These are phyloP conservation scores for Mercurialis annua DNA, from an alignment of 345 rosid species.

Conservation along the genomic window DNA sequence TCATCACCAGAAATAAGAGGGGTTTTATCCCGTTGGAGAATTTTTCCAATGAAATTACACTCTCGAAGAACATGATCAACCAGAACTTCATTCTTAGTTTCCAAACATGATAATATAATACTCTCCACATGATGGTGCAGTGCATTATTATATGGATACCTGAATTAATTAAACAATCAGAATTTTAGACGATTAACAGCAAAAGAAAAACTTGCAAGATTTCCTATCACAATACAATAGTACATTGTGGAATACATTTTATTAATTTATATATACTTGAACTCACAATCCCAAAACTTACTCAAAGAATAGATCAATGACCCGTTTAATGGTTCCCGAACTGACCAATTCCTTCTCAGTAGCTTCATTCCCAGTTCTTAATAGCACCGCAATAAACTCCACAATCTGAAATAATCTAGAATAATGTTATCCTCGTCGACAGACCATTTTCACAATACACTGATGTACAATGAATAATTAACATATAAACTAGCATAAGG, in stretches of 20 bases:
- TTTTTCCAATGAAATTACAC: slow-evolving; percentile 69
- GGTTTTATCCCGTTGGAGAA: slow-evolving; percentile 68
- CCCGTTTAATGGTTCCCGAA: slow-evolving; percentile 71
- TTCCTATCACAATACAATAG: not conserved
- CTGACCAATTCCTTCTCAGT: slow-evolving; percentile 75
- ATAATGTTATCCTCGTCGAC: slow-evolving; percentile 1
- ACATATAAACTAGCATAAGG: not conserved
- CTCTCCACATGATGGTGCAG: slow-evolving; percentile 97
- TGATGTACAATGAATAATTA: not conserved
- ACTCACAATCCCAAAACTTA: slow-evolving; percentile 39
- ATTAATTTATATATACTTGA: not conserved
- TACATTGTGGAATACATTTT: not conserved
- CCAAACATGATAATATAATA: slow-evolving; percentile 76
- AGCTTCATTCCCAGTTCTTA: slow-evolving; percentile 76
- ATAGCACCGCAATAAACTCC: slow-evolving; percentile 88
- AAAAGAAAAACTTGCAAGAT: slow-evolving; percentile 1
- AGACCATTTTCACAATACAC: not conserved
- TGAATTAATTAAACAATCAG: slow-evolving; percentile 35
- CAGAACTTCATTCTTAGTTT: slow-evolving; percentile 58
- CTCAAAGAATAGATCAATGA: slow-evolving; percentile 84
- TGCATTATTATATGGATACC: slow-evolving; percentile 96
- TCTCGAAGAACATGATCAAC: slow-evolving; percentile 75
- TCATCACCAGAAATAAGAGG: slow-evolving; percentile 51
- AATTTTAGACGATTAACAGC: slow-evolving; percentile 8
- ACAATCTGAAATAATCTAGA: slow-evolving; percentile 55